Evolutionary conservation across 768 basidiomycete genomes (phyloP), one percentile per base, ranked within the genome.

Genomic region (Kwoniella botswanensis): DNA sequence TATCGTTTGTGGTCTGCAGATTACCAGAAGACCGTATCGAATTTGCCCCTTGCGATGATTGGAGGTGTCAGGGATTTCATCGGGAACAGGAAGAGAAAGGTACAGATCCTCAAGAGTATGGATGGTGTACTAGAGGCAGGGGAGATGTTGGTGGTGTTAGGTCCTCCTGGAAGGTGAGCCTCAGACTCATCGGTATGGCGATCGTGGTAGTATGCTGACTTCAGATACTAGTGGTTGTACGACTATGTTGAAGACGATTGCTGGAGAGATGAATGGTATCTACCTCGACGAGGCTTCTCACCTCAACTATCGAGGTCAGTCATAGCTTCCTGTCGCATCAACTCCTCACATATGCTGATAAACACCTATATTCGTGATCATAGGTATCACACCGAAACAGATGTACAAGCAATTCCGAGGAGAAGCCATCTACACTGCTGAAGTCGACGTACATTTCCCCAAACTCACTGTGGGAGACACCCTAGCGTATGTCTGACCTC

Each of bases 101-200:
- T 81, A 12, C 76, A 84, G 72, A 91, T 92, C 60, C 83, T 93
- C 43, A 85, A 86, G n/a, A 86, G 85, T 15, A 89, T 92, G 70
- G 88, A 90, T 52, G 91, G 90, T 10, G 85, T 88, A 2, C 86
- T 92, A 12, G 86, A 87, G 4, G 87, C 90, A 0, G 90, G 90
- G 15, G 90, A 92, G 83, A 91, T 93, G 93, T 90, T 92, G 78
- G 87, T 87, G 63, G 85, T 86, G 2, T 84, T 84, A 18, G 82
- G 85, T 50, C 84, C 85, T 64, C 85, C 86, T 7, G 85, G 86
- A 77, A 76, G 75, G 81, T 80, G 63, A 68, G 80, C 74, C 35
- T 24, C 35, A 3, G 42, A 43, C 18, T 6, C 9, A 42, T 42
- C 7, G 13, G 24, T 11, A 5, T 18, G 6, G 1, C 4, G 46